Conservation (phyloP, 176 grass and related monocot genomes). For the Puccinellia tenuiflora region DNA sequence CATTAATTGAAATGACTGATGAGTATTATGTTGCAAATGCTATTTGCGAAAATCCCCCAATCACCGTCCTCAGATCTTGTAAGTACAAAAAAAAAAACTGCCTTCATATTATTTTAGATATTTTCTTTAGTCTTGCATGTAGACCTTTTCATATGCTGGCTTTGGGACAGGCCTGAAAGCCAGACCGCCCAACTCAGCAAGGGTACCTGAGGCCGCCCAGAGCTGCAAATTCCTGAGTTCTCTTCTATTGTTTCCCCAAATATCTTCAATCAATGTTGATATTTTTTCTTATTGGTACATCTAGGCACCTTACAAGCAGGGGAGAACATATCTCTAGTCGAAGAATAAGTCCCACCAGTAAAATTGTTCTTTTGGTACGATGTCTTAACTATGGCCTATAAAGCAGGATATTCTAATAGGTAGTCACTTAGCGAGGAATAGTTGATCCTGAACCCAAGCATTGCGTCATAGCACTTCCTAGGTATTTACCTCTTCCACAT, state of each 20-base stretch:
- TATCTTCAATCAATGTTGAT: neutral
- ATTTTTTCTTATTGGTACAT: too few species aligned
- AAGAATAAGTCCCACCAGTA: too few species aligned
- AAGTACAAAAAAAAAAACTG: constrained; percentile 15
- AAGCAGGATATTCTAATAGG: neutral
- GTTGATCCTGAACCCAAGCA: neutral
- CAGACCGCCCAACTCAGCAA: neutral
- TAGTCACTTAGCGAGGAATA: neutral
- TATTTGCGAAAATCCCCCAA: constrained; percentile 71
- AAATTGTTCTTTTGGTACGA: neutral
- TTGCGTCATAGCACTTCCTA: neutral
- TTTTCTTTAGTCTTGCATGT: neutral
- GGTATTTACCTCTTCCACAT: neutral
- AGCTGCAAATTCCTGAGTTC: neutral
- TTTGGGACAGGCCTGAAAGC: neutral
- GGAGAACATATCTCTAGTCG: too few species aligned
- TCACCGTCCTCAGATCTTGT: constrained; percentile 91
- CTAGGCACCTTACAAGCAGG: too few species aligned
- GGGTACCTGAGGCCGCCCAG: neutral
- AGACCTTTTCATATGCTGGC: neutral
- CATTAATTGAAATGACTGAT: constrained; percentile 74
- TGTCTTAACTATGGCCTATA: neutral
- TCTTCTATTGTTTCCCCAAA: neutral
- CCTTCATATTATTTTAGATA: neutral
- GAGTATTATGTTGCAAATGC: constrained; percentile 54